These are phyloP conservation scores for Paramecium sonneborni DNA, from an alignment of 73 alveolate genomes.

Conservation along the genomic window DNA sequence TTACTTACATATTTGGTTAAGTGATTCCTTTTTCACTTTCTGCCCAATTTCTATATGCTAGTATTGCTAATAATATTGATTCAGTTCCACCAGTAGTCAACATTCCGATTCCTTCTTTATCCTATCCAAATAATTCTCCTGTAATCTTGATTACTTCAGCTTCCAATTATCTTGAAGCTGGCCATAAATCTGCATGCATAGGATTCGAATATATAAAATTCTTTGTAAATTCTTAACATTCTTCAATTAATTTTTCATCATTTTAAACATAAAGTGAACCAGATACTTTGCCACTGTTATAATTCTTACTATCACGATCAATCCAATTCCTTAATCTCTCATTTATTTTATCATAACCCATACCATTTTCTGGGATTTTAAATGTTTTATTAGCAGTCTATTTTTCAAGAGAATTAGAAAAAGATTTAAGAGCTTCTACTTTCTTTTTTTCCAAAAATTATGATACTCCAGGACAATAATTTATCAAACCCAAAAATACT, in stretches of 20 bases:
- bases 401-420: neutral
- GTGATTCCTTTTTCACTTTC: conserved; percentile 72
- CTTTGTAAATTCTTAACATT: conserved; percentile 39
- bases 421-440: neutral
- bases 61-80: conserved; percentile 87
- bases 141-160: conserved; percentile 92
- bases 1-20: conserved; percentile 36
- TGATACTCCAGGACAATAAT: neutral
- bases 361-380: conserved; percentile 14
- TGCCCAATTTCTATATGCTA: conserved; percentile 87
- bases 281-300: conserved; percentile 51
- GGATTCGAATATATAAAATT: conserved; percentile 84
- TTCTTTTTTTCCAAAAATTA: neutral
- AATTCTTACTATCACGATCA: conserved; percentile 38
- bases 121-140: conserved; percentile 91
- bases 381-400: neutral
- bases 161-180: conserved; percentile 83
- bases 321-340: conserved; percentile 54
- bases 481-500: neutral
- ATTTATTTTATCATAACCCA: neutral
- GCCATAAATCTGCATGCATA: conserved; percentile 87
- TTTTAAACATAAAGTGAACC: conserved; percentile 42
- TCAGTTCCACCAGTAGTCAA: conserved; percentile 98
- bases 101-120: conserved; percentile 89
- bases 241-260: conserved; percentile 28